A percentile compares a stretch with the other conserved stretches of the same genome.
These are phyloP conservation scores for Scutellaria galericulata DNA, from an alignment of 257 asterid species.

Conservation along the genomic window DNA sequence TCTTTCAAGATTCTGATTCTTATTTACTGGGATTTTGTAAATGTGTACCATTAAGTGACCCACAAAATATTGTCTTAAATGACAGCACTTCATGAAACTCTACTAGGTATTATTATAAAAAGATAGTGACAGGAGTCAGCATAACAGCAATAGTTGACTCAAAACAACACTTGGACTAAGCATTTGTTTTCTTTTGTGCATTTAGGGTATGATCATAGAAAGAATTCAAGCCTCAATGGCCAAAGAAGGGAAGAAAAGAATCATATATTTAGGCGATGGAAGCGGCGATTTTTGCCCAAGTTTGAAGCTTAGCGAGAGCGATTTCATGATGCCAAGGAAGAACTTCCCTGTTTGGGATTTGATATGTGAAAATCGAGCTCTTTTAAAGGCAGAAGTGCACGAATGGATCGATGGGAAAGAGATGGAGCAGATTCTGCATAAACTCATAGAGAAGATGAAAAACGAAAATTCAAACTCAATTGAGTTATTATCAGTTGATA, in stretches of 20 bases:
- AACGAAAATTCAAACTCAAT: conserved; percentile 25
- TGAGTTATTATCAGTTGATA: conserved; percentile 42
- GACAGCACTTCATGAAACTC: too few relatives aligned
- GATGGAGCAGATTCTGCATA: conserved; percentile 46
- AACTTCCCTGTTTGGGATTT: conserved; percentile 73
- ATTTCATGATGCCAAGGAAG: conserved; percentile 81
- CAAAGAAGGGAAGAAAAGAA: conserved; percentile 60
- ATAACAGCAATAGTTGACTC: neutral
- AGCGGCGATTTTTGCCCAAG: conserved; percentile 63
- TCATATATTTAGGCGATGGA: conserved; percentile 79
- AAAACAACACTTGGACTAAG: neutral
- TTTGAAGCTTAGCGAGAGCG: conserved; percentile 51
- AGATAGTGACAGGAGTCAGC: conserved; percentile 13
- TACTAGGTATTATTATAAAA: neutral
- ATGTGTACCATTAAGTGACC: conserved; percentile 5
- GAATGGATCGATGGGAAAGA: conserved; percentile 73
- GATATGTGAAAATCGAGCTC: conserved; percentile 47
- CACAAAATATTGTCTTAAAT: conserved; percentile 25
- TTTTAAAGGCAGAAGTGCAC: conserved; percentile 56
- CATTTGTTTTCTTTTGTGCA: neutral
- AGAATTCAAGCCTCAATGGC: conserved; percentile 61
- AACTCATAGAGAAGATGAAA: conserved; percentile 44
- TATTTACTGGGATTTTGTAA: neutral
- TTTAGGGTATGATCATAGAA: conserved; percentile 65
- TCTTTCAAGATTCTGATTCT: conserved; percentile 25